These are phyloP conservation scores for Wickerhamomyces rabaulensis DNA, from an alignment of 805 yeast species.

Conservation along the genomic window DNA sequence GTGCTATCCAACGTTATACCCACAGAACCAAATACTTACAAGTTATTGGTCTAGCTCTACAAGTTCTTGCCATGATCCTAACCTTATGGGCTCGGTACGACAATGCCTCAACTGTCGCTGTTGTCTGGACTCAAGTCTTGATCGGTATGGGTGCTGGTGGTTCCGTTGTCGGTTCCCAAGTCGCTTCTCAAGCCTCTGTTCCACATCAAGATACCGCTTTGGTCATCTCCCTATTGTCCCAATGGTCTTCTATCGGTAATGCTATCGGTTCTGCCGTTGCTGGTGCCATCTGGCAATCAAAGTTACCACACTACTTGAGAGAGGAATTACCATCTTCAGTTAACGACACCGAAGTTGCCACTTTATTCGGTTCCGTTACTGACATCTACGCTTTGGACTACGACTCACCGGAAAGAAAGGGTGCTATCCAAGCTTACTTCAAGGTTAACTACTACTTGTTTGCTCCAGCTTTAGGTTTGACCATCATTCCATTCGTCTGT, in stretches of 20 bases:
- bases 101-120: slow-evolving; percentile 14
- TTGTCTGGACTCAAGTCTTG: slow-evolving; percentile 31
- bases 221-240: slow-evolving; percentile 30
- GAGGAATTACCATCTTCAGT: slow-evolving; percentile 22
- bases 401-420: slow-evolving; percentile 27
- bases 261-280: slow-evolving; percentile 36
- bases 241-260: slow-evolving; percentile 32
- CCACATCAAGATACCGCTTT: slow-evolving; percentile 38
- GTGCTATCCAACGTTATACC: slow-evolving; percentile 28
- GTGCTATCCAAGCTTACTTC: slow-evolving; percentile 29
- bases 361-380: slow-evolving; percentile 22
- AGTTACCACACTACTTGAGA: slow-evolving; percentile 26
- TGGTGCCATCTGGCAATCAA: slow-evolving; percentile 33
- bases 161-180: slow-evolving; percentile 30
- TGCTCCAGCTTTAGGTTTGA: slow-evolving; percentile 26
- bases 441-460: slow-evolving; percentile 26
- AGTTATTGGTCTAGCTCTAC: slow-evolving; percentile 28
- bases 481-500: slow-evolving; percentile 26
- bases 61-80: slow-evolving; percentile 30
- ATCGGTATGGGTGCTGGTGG: slow-evolving; percentile 37
- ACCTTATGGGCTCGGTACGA: slow-evolving; percentile 25
- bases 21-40: slow-evolving; percentile 35
- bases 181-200: slow-evolving; percentile 37
- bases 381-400: slow-evolving; percentile 21
- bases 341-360: slow-evolving; percentile 16